Conservation (phyloP, 1,139 yeast genomes). For the Yamadazyma kanchanaburiensis region DNA sequence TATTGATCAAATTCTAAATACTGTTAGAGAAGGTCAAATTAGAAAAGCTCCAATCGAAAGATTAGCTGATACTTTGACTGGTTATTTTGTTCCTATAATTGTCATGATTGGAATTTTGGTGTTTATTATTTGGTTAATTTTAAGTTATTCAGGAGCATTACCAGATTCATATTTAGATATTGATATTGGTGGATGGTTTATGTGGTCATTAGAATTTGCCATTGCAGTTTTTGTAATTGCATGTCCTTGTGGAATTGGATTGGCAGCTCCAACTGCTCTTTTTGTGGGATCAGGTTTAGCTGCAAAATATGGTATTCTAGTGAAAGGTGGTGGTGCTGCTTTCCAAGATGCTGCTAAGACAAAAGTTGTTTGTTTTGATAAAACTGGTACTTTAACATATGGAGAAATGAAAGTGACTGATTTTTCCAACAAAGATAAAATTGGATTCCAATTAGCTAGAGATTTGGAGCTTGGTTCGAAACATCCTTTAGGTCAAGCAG, state of each 20-base stretch:
- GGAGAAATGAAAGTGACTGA: slow-evolving; percentile 61
- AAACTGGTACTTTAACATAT: slow-evolving; percentile 75
- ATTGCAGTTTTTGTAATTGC: slow-evolving; percentile 71
- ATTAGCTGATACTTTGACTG: slow-evolving; percentile 66
- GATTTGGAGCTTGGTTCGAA: slow-evolving; percentile 64
- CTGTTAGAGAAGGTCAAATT: slow-evolving; percentile 73
- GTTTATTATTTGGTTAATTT: slow-evolving; percentile 65
- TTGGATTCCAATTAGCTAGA: slow-evolving; percentile 44
- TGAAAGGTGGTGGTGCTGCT: slow-evolving; percentile 80
- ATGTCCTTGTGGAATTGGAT: slow-evolving; percentile 48
- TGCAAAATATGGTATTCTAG: slow-evolving; percentile 63
- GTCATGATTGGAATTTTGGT: slow-evolving; percentile 57
- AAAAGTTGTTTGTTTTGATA: slow-evolving; percentile 70
- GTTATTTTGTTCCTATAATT: slow-evolving; percentile 70
- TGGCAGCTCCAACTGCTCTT: slow-evolving; percentile 48
- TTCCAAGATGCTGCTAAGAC: slow-evolving; percentile 72
- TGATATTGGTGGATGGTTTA: slow-evolving; percentile 71
- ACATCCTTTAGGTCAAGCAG: slow-evolving; percentile 68
- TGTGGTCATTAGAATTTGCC: slow-evolving; percentile 76
- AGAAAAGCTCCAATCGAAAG: slow-evolving; percentile 74
- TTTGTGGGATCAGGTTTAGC: slow-evolving; percentile 48
- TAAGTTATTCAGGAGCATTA: slow-evolving; percentile 53
- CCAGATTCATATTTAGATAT: slow-evolving; percentile 57
- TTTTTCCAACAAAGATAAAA: slow-evolving; percentile 17
- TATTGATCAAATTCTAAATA: slow-evolving; percentile 64